Evolutionary conservation across 345 rosid genomes (phyloP).

Genomic region (Eutrema heterophyllum): DNA sequence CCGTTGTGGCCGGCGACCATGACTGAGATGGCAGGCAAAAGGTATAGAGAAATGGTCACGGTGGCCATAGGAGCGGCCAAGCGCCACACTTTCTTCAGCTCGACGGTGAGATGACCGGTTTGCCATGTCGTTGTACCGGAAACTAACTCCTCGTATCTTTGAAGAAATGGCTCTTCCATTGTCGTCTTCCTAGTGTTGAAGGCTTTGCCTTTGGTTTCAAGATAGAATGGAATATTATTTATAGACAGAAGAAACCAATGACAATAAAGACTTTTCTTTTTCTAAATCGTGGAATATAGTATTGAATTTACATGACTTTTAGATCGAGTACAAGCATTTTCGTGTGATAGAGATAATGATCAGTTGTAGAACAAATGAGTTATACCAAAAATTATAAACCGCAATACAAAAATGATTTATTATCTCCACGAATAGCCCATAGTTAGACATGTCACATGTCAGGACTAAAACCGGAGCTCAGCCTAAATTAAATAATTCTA

Average conservation of each 20-base stretch:
- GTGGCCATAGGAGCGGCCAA: constrained; percentile 27
- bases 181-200: background rate
- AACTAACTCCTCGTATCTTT: background rate
- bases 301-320: background rate
- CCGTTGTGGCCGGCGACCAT: constrained; percentile 23
- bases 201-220: background rate
- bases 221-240: background rate
- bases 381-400: no score
- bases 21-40: constrained; percentile 19
- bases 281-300: background rate
- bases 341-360: no score
- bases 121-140: constrained; percentile 15
- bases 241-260: background rate
- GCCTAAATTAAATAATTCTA: no score
- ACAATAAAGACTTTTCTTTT: background rate
- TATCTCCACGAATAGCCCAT: no score
- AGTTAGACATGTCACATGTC: no score
- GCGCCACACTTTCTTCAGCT: constrained; percentile 9
- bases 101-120: background rate
- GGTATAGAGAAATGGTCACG: constrained; percentile 20
- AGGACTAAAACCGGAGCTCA: no score
- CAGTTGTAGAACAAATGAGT: no score
- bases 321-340: background rate
- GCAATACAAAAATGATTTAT: no score
- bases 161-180: constrained; percentile 27